Conservation (phyloP, 352 stramenopile genomes). For the Plasmopara muralis region DNA sequence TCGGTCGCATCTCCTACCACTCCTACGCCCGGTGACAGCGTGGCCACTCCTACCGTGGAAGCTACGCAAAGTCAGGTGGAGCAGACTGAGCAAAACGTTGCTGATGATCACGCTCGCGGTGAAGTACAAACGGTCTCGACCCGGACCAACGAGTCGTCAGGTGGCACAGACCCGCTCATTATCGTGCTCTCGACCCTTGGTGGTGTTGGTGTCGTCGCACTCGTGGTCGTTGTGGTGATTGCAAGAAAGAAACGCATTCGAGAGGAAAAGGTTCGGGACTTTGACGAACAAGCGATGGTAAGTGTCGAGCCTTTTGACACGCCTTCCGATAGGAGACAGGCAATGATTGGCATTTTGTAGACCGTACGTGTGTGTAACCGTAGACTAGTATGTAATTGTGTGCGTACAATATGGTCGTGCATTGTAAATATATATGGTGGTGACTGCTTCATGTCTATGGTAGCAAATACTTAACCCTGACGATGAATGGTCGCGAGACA, state of each 20-base stretch:
- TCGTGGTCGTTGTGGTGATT: slow-evolving; percentile 22
- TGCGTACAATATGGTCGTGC: neutral
- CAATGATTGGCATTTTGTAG: slow-evolving; percentile 22
- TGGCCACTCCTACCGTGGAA: slow-evolving; percentile 2
- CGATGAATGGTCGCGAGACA: too few species aligned
- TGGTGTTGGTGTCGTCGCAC: slow-evolving; percentile 18
- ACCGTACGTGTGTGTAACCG: neutral
- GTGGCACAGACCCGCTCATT: slow-evolving; percentile 24
- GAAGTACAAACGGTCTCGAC: slow-evolving; percentile 22
- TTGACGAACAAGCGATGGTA: slow-evolving; percentile 19
- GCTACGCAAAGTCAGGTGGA: neutral
- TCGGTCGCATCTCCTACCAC: neutral
- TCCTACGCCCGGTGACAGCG: neutral
- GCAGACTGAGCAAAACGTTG: slow-evolving; percentile 8
- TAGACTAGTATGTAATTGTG: neutral
- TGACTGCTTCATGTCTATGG: too few species aligned
- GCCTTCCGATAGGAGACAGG: slow-evolving; percentile 17
- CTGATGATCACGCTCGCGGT: slow-evolving; percentile 1
- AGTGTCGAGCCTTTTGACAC: slow-evolving; percentile 25
- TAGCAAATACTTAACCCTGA: too few species aligned
- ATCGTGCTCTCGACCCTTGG: slow-evolving; percentile 20
- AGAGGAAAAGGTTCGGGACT: slow-evolving; percentile 23
- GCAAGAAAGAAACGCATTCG: slow-evolving; percentile 27
- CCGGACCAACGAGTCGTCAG: slow-evolving; percentile 3
- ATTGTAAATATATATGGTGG: too few species aligned